These are phyloP conservation scores for Haematococcus sp. DNA, from an alignment of 139 green algal genomes.

Conservation along the genomic window DNA sequence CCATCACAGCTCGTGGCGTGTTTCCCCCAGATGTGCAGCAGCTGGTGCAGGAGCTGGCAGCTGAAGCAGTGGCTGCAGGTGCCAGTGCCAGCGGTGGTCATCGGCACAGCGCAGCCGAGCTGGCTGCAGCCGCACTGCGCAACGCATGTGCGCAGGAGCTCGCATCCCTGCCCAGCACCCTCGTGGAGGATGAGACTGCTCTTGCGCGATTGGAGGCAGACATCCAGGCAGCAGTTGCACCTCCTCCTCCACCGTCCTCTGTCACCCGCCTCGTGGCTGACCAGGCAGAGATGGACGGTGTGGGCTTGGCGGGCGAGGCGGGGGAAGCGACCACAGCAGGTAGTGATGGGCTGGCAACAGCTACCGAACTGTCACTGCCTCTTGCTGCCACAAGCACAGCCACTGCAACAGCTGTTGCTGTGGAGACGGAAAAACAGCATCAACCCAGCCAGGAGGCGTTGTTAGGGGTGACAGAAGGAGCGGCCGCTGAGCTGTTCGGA, in stretches of 20 bases:
- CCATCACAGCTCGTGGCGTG: background rate
- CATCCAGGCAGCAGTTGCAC: background rate
- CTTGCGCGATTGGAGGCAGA: background rate
- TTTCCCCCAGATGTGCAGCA: background rate
- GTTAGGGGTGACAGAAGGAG: background rate
- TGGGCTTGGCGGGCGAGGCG: too few species aligned
- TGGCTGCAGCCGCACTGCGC: background rate
- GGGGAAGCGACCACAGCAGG: too few species aligned
- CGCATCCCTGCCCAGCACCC: background rate
- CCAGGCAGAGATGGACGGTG: too few species aligned
- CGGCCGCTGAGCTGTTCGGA: background rate
- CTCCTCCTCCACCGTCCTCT: background rate
- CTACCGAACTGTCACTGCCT: too few species aligned
- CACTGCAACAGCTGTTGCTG: too few species aligned
- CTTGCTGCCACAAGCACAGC: too few species aligned
- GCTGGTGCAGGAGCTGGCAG: background rate
- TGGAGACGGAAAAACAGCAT: too few species aligned
- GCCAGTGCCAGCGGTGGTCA: background rate
- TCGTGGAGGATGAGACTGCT: background rate
- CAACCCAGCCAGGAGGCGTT: background rate
- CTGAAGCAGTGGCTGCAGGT: background rate
- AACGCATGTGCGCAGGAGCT: slow-evolving; percentile 12
- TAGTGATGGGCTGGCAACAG: too few species aligned
- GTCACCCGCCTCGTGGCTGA: too few species aligned
- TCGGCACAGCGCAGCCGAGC: background rate